phyloP scores from a whole-genome alignment of 2,329 filamentous ascomycete genomes.

The Sclerotinia subarctica region DNA sequence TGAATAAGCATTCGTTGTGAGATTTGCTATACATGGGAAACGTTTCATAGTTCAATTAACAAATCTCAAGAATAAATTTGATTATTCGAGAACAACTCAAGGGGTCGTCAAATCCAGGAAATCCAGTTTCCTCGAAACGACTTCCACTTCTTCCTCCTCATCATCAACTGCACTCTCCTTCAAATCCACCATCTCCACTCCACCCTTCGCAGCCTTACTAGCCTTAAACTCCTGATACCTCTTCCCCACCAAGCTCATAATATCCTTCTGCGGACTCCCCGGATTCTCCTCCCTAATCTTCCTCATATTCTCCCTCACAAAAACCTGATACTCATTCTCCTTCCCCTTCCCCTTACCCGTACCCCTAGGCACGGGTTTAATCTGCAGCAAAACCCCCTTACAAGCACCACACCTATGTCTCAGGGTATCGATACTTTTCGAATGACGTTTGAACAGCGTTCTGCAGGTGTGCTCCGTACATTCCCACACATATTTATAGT shows the following conservation, averaged over 20 bases:
- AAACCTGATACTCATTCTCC: conserved; percentile 52
- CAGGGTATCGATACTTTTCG: conserved; percentile 72
- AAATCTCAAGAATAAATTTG: background rate
- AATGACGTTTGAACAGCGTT: conserved; percentile 76
- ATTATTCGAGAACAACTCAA: conserved; percentile 21
- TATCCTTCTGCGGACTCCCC: conserved; percentile 58
- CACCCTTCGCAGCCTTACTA: conserved; percentile 25
- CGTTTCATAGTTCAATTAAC: background rate
- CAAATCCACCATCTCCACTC: background rate
- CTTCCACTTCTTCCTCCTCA: conserved; percentile 23
- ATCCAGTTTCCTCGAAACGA: conserved; percentile 35
- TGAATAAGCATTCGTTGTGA: background rate
- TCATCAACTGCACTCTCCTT: conserved; percentile 25
- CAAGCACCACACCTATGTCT: conserved; percentile 77
- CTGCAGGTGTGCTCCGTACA: conserved; percentile 62
- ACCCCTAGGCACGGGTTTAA: conserved; percentile 69
- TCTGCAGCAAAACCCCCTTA: conserved; percentile 67
- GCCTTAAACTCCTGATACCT: conserved; percentile 56
- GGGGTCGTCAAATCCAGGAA: conserved; percentile 37
- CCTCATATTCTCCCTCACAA: conserved; percentile 67
- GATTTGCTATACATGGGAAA: background rate
- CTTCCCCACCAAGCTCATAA: conserved; percentile 65
- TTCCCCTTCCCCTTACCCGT: background rate
- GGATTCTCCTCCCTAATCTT: conserved; percentile 53
- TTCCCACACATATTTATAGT: conserved; percentile 88